Base-by-base conservation (phyloP, 2,329 filamentous ascomycete species). In the Dendrostoma leiphaemia region DNA sequence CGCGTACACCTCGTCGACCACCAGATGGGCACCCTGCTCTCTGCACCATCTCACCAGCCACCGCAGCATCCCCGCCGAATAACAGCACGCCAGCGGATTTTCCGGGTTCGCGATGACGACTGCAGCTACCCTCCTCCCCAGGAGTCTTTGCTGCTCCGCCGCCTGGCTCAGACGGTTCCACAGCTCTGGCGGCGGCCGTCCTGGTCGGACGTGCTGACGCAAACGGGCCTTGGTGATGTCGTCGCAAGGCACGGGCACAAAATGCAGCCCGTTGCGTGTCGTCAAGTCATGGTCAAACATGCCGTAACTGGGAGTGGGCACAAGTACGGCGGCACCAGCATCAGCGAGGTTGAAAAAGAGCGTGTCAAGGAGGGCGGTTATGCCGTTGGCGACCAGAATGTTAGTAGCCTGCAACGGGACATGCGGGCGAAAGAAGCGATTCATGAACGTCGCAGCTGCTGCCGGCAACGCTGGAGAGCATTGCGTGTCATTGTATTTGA, bases 1-100 rank as follows among this genome's bases (percentile, higher is more conserved):
- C 15, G 56, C 56, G 8, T 58, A 58, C 17, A 58, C 40, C 44
- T 58, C 56, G 24, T 58, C 56, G 9, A 48, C 52, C 5, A 58
- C 53, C 26, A 58, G 40, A 15, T 58, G 56, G 12, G 56, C 26
- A n/a, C 29, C n/a, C 47, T 58, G 21, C 12, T 31, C 21, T 48
- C 41, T 40, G 32, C 56, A 58, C 28, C 55, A 58, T 15, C 38
- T 41, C 23, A 48, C 52, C 15, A 58, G 37, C 17, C 50, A 48
- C 26, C 45, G 31, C 29, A 58, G 31, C 32, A 56, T 24, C 12
- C 48, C 53, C 12, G 40, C 8, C 9, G 47, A 48, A 12, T 58
- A 58, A 35, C 52, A 58, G 19, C 44, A 29, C 2, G 46, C 56
- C 6, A 52, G 38, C 6, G 56, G 56, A 32, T 58, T 58, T 21